Evolutionary conservation across 2,329 filamentous ascomycete genomes (phyloP), one percentile per base, ranked within the genome.

Genomic region (Xylariaceae sp.): DNA sequence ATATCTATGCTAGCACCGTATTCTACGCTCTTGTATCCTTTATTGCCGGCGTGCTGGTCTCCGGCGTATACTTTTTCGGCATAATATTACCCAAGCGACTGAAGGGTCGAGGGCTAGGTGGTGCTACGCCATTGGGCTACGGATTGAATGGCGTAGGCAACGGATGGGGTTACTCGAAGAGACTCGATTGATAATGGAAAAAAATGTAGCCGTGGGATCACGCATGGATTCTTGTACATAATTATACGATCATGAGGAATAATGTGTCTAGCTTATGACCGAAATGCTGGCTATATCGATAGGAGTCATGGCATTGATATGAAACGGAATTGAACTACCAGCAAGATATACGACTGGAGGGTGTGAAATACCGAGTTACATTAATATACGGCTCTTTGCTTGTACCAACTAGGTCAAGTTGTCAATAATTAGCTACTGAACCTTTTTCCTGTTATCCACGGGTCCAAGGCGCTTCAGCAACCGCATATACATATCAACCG

Each of bases 1-100:
- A 87, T 62, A 78, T 87, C 29, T 86, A 84, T 67, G 81, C 83
- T 7, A 85, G 83, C 70, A 87, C 84, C 29, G 72, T 87, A 0
- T 87, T 87, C 58, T 88, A 88, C 72, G 78, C 80, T 55, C 63
- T 87, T 9, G 77, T 86, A 2, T 81, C 82, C 6, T 87, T 87
- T 63, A 71, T 79, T 12, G 82, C 84, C 0, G 85, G 85, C 7
- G 72, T 76, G 1, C 69, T 83, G 10, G 75, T 80, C 2, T 79
- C 81, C 3, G 81, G 76, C 32, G 81, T 82, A 53, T 88, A 86
- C 71, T 86, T 86, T 56, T 78, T 86, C 59, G 85, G 85, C 3
- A 75, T 84, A 1, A 77, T 88, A 18, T 68, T 88, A 65, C 85
- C 85, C 1, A 75, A 75, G 60, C 71, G 82, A 54, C 67, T 86